phyloP scores from a whole-genome alignment of 805 yeast genomes.

The Starmerella apis region DNA sequence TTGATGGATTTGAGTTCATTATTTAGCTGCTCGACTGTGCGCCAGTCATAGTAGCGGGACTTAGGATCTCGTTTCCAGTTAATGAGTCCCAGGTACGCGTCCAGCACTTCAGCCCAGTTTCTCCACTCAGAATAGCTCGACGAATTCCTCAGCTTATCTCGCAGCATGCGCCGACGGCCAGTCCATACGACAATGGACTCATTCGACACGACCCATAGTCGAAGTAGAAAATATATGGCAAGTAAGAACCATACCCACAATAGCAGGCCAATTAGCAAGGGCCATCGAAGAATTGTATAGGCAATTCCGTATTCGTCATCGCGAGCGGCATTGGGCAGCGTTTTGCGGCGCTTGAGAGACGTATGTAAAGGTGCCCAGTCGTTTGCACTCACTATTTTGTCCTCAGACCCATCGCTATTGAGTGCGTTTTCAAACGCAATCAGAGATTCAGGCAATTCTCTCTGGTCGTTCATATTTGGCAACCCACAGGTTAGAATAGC shows the following conservation, averaged over 20 bases:
- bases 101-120: slow-evolving; percentile 46
- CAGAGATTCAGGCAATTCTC: slow-evolving; percentile 11
- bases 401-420: slow-evolving; percentile 15
- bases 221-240: slow-evolving; percentile 40
- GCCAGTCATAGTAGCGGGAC: slow-evolving; percentile 60
- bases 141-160: slow-evolving; percentile 43
- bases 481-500: background rate
- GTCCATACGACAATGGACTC: slow-evolving; percentile 53
- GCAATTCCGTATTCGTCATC: slow-evolving; percentile 32
- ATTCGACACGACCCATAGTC: slow-evolving; percentile 52
- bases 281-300: slow-evolving; percentile 52
- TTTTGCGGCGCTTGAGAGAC: slow-evolving; percentile 8
- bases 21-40: slow-evolving; percentile 44
- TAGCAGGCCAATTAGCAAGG: slow-evolving; percentile 44
- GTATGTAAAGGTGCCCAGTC: slow-evolving; percentile 22
- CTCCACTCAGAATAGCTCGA: slow-evolving; percentile 53
- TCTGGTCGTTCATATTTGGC: background rate
- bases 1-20: slow-evolving; percentile 34
- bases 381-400: slow-evolving; percentile 26
- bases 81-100: slow-evolving; percentile 47
- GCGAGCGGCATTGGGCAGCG: slow-evolving; percentile 8
- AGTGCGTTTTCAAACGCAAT: slow-evolving; percentile 19
- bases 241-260: slow-evolving; percentile 47
- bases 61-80: slow-evolving; percentile 53
- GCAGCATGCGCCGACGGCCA: slow-evolving; percentile 43